Base-by-base conservation (phyloP, 2,329 filamentous ascomycete species). In the Fusarium sp. region DNA sequence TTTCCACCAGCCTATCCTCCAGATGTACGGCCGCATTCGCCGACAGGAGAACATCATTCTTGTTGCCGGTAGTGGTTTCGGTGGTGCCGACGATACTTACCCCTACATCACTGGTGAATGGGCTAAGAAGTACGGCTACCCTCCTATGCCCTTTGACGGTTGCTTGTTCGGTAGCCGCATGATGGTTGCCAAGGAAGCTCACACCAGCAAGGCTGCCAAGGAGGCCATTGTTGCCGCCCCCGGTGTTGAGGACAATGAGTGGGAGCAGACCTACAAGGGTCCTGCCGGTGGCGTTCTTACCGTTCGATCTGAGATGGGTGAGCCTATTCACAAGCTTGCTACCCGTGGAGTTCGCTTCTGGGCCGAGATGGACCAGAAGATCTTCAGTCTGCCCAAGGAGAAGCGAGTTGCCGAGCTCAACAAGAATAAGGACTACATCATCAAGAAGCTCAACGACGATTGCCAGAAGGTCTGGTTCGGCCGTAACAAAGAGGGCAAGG, bases 321-420 rank as follows among this genome's bases (percentile, higher is more conserved):
- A 99, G 85, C 97, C 96, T 7, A 99, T 99, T 67, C 96, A 99
- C 86, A 99, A 99, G 85, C 89, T 99, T 63, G 97, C 96, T 17
- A 99, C 96, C 49, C 92, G 97, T 62, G 96, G 96, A 87, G 95
- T 99, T 48, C 86, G 89, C 56, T 97, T 99, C 86, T 99, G 96
- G 96, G 91, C 94, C 50, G 97, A 99, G 83, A 97, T 99, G 94
- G 96, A 99, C 77, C 89, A 97, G 81, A 98, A 97, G 83, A 98
- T 99, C 76, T 99, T 99, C 85, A 92, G 90, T 77, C 85, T 99
- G 49, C 95, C 97, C 81, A 98, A 97, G 85, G 94, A 95, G 77
- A 97, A 98, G 86, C 91, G 94, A 42, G 85, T 97, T 22, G 87
- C 92, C 3, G 94, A 96, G 82, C 86, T 98, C 42, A 93, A 94